Percentiles rank a stretch among this genome's conserved stretches.
Conservation (phyloP, 495 filamentous ascomycete species). For the Barbatosphaeria neglecta region DNA sequence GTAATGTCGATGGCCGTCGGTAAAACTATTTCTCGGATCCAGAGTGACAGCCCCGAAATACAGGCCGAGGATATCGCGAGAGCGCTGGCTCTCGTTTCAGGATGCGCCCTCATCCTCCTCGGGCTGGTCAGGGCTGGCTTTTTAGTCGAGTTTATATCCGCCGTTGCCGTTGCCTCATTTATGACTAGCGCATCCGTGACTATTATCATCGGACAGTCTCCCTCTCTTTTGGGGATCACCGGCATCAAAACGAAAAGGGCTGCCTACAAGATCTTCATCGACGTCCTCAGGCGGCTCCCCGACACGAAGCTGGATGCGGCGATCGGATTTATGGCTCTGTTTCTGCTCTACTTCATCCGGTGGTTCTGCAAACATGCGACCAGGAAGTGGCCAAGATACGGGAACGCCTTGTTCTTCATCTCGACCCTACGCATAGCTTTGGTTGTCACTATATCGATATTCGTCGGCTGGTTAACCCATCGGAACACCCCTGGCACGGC, state of each 20-base stretch:
- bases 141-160: slow-evolving; percentile 42
- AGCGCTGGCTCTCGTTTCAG: slow-evolving; percentile 34
- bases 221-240: slow-evolving; percentile 35
- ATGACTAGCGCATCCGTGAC: slow-evolving; percentile 44
- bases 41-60: slow-evolving; percentile 27
- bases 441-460: slow-evolving; percentile 31
- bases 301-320: slow-evolving; percentile 38
- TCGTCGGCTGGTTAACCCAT: slow-evolving; percentile 26
- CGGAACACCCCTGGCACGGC: slow-evolving; percentile 11
- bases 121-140: slow-evolving; percentile 37
- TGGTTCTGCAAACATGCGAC: slow-evolving; percentile 30
- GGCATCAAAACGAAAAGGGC: slow-evolving; percentile 35
- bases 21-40: slow-evolving; percentile 51
- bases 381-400: slow-evolving; percentile 21
- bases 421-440: slow-evolving; percentile 33
- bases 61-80: slow-evolving; percentile 26
- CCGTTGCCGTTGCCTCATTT: slow-evolving; percentile 39
- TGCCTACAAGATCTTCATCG: slow-evolving; percentile 40
- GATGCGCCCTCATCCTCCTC: slow-evolving; percentile 33
- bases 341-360: slow-evolving; percentile 37
- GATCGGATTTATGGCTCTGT: slow-evolving; percentile 38
- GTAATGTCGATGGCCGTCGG: slow-evolving; percentile 89
- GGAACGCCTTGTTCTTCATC: slow-evolving; percentile 32
- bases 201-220: slow-evolving; percentile 39
- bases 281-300: slow-evolving; percentile 36